Evolutionary conservation across 1,284 basidiomycete species (phyloP), one percentile per base, ranked within the genome.

Genomic region (Heterobasidion irregulare): DNA sequence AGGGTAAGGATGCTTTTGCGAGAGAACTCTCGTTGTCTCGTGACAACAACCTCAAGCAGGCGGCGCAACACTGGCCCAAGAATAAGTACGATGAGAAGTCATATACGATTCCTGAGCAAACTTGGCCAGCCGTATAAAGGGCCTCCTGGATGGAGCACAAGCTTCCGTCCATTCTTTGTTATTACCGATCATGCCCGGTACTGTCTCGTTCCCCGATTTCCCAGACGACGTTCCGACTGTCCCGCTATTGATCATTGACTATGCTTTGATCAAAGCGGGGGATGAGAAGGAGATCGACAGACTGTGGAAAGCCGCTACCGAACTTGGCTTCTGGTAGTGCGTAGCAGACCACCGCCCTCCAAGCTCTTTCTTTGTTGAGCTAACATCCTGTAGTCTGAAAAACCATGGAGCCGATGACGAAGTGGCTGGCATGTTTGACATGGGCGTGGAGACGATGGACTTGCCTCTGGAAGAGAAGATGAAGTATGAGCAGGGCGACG

Each of bases 401-500:
- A 71, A 72, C 56, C 68, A 72, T 53, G 70, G 69, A 6, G 64
- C 61, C 15, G 66, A 71, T 18, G 62, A 54, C 9, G 64, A 66
- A 35, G 68, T 64, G 2, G 57, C 68, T 32, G 61, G 58, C 8
- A 71, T 73, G 67, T 71, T 72, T 52, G 66, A 65, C 2, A 64
- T 72, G 63, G 71, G 72, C 10, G 59, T 62, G 13, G 66, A 67
- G 56, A 71, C 69, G 0, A 69, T 73, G 61, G 48, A 52, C 0
- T 63, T 72, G 0, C 68, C 70, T 0, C 49, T 68, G 8, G 68
- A 67, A 32, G 71, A 72, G 56, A 70, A 72, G 53, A 62, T 71
- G 62, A 62, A 65, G 53, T 72, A 62, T 56, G 70, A 71, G 55
- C 71, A 71, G 52, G 71, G 70, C 33, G 67, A 73, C 56, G 56